phyloP scores from a whole-genome alignment of 2,329 filamentous ascomycete species.

The Colletotrichum navitas region DNA sequence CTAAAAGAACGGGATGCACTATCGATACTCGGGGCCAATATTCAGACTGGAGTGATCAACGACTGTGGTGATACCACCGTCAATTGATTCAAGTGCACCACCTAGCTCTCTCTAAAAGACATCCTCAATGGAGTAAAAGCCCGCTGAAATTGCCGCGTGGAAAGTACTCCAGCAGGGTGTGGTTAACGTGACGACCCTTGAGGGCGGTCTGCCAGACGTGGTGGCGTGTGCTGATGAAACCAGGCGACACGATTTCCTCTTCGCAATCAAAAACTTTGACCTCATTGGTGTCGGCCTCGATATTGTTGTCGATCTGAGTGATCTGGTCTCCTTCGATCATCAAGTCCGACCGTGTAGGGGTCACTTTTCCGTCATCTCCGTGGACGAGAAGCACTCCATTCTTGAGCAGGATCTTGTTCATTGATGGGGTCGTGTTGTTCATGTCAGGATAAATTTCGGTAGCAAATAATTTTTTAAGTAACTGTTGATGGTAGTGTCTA shows the following conservation, averaged over 20 bases:
- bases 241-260: slow-evolving; percentile 55
- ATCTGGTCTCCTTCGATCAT: slow-evolving; percentile 12
- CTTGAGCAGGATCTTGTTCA: slow-evolving; percentile 8
- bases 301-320: slow-evolving; percentile 53
- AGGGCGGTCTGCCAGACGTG: slow-evolving; percentile 59
- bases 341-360: neutral
- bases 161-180: slow-evolving; percentile 46
- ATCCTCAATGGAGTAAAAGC: slow-evolving; percentile 49
- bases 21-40: slow-evolving; percentile 27
- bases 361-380: slow-evolving; percentile 16
- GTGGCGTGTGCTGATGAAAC: slow-evolving; percentile 59
- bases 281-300: slow-evolving; percentile 47
- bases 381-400: slow-evolving; percentile 17
- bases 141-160: slow-evolving; percentile 48
- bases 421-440: neutral
- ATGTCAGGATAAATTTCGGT: too few relatives aligned
- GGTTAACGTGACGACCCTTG: slow-evolving; percentile 46
- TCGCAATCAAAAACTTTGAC: slow-evolving; percentile 54
- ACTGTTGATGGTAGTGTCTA: neutral
- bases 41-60: slow-evolving; percentile 42
- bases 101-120: slow-evolving; percentile 60
- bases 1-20: neutral
- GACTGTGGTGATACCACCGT: slow-evolving; percentile 57
- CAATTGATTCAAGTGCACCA: slow-evolving; percentile 55
- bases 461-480: neutral